Percentiles rank a stretch among this genome's conserved stretches.
Conservation (phyloP, 2,329 filamentous ascomycete species). For the Cladophialophora chaetospira region DNA sequence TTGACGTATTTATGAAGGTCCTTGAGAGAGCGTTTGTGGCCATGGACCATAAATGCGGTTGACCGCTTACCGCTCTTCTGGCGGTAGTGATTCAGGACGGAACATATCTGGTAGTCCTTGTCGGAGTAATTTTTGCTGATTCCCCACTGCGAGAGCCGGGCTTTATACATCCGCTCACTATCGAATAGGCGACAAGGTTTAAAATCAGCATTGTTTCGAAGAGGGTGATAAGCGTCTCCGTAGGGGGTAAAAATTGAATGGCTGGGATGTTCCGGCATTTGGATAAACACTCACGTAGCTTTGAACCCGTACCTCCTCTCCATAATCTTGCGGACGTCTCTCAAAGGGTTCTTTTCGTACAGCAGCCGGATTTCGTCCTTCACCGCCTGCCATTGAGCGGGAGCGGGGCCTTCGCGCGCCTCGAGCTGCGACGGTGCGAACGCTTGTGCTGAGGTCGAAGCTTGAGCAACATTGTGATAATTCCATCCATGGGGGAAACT, state of each 20-base stretch:
- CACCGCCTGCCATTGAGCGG: slow-evolving; percentile 30
- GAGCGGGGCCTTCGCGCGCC: slow-evolving; percentile 29
- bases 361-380: slow-evolving; percentile 30
- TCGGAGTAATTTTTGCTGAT: slow-evolving; percentile 34
- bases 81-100: slow-evolving; percentile 29
- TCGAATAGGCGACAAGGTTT: neutral
- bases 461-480: slow-evolving; percentile 24
- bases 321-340: slow-evolving; percentile 29
- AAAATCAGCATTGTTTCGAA: slow-evolving; percentile 7
- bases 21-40: slow-evolving; percentile 30
- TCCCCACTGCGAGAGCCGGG: slow-evolving; percentile 32
- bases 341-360: slow-evolving; percentile 31
- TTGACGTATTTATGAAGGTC: slow-evolving; percentile 35
- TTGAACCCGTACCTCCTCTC: slow-evolving; percentile 30
- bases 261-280: slow-evolving; percentile 8
- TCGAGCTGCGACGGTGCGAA: slow-evolving; percentile 20
- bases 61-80: slow-evolving; percentile 28
- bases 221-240: neutral
- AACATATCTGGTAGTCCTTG: slow-evolving; percentile 33
- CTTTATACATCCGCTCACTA: slow-evolving; percentile 31
- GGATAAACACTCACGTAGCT: slow-evolving; percentile 30
- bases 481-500: slow-evolving; percentile 18
- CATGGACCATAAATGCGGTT: slow-evolving; percentile 32
- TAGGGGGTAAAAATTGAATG: neutral
- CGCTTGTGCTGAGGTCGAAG: slow-evolving; percentile 4